Evolutionary conservation across 257 asterid genomes (phyloP), one percentile per base, ranked within the genome.

Genomic region (Echium plantagineum): DNA sequence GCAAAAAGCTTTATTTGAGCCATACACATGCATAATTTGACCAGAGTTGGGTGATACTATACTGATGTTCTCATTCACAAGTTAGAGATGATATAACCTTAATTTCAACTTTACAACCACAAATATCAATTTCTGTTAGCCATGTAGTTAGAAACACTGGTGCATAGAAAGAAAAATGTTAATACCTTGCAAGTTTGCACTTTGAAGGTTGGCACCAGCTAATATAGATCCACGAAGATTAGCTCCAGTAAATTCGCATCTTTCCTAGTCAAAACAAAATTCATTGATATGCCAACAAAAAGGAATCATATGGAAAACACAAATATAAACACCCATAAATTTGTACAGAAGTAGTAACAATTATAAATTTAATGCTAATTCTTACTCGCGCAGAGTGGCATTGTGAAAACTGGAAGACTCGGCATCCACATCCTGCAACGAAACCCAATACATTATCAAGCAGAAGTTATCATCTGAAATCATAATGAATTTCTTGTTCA

Each of bases 211-310:
- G 71, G 97, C 90, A 57, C 97, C 97, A 59, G 96, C 94, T 80
- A 90, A 78, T 60, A 90, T 74, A 60, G 97, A 94, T 59, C 91
- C 87, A 52, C 94, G 95, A 59, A 90, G 97, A 83, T 90, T 87
- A 68, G 97, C 97, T 62, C 95, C 96, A 32, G 91, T 87, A 67
- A 90, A 90, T 61, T 90, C 97, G 65, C 97, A 90, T 80, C 97
- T 89, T 80, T 77, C 77, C 77, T 67, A 75, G 85, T 78, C 77
- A 66, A 75, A 20, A 77, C 46, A 52, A 68, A 67, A 70, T 63
- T 64, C 66, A 72, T 67, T 48, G 53, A 68, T 70, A 71, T 52
- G 2, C n/a, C 6, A 68, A 47, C 54, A 73, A 24, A 28, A 64
- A 67, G 48, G 58, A 63, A 59, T 71, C 21, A 18, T 13, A 48